Evolutionary conservation across 768 basidiomycete genomes (phyloP).

Genomic region (Infundibulicybe gibba): DNA sequence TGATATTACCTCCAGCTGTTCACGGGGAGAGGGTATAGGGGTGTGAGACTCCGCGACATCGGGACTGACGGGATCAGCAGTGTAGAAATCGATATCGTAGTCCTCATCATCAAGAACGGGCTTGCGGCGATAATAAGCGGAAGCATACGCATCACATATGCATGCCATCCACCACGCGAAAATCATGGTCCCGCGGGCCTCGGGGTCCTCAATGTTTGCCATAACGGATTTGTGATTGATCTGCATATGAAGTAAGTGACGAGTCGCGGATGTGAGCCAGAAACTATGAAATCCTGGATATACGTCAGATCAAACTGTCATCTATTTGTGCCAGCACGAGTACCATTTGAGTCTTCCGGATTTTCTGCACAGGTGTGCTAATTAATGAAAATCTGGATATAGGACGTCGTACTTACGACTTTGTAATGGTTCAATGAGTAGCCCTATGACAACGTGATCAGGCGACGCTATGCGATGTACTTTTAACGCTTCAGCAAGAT

Average conservation of each 20-base stretch:
- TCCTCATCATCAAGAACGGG: constrained; percentile 86
- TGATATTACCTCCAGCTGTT: constrained; percentile 67
- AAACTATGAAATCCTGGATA: constrained; percentile 76
- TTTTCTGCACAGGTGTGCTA: constrained; percentile 46
- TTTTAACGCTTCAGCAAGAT: constrained; percentile 84
- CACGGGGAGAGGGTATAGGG: constrained; percentile 61
- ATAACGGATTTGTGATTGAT: constrained; percentile 84
- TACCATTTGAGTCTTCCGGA: constrained; percentile 70
- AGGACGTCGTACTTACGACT: constrained; percentile 63
- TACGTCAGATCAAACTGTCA: not conserved
- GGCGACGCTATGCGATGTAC: constrained; percentile 76
- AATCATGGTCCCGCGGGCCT: constrained; percentile 79
- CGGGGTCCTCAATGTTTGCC: constrained; percentile 67
- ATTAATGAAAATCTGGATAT: constrained; percentile 6
- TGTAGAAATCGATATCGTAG: constrained; percentile 88
- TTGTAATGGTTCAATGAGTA: constrained; percentile 81
- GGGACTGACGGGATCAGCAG: constrained; percentile 54
- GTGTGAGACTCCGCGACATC: constrained; percentile 43
- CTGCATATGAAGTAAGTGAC: constrained; percentile 70
- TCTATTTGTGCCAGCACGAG: constrained; percentile 11
- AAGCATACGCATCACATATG: constrained; percentile 77
- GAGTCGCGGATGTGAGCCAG: constrained; percentile 77
- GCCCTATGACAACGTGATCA: constrained; percentile 79
- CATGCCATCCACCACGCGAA: constrained; percentile 96
- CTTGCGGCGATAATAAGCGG: constrained; percentile 82